Conservation (phyloP, 805 yeast species). For the Myxozyma geophila region DNA sequence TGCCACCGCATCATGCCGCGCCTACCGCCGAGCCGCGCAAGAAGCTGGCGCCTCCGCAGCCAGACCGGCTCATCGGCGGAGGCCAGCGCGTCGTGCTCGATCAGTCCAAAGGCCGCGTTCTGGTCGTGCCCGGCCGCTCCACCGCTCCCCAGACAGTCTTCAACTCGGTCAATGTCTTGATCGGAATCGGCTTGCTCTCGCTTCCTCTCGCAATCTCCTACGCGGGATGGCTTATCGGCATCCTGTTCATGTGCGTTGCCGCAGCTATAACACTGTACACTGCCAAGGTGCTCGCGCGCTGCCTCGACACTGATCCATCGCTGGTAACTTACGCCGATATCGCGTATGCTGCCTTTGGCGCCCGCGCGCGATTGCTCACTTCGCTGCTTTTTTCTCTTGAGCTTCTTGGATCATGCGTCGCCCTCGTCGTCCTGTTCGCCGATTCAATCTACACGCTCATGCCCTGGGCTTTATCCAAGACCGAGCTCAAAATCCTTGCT, state of each 20-base stretch:
- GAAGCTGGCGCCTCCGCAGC: slow-evolving; percentile 5
- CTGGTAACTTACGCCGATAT: slow-evolving; percentile 87
- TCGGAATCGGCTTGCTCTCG: slow-evolving; percentile 71
- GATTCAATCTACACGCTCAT: slow-evolving; percentile 77
- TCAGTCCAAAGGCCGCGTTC: slow-evolving; percentile 68
- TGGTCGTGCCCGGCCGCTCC: slow-evolving; percentile 81
- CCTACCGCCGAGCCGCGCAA: background rate
- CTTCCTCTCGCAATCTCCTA: slow-evolving; percentile 66
- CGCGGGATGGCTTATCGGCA: slow-evolving; percentile 68
- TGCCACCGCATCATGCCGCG: slow-evolving; percentile 3
- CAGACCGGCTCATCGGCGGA: slow-evolving; percentile 21
- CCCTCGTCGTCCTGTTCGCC: slow-evolving; percentile 79
- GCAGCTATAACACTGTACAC: slow-evolving; percentile 76
- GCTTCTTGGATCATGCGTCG: slow-evolving; percentile 78
- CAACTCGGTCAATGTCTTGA: slow-evolving; percentile 66
- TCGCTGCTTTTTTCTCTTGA: slow-evolving; percentile 78
- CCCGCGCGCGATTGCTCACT: slow-evolving; percentile 71
- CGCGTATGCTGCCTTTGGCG: slow-evolving; percentile 84
- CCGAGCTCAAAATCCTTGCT: slow-evolving; percentile 67
- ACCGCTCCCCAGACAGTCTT: slow-evolving; percentile 73
- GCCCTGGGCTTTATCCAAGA: slow-evolving; percentile 46
- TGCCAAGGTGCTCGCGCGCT: slow-evolving; percentile 71
- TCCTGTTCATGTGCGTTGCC: slow-evolving; percentile 60
- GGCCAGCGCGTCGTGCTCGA: slow-evolving; percentile 51
- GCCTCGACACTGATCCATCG: slow-evolving; percentile 80